Evolutionary conservation across 257 asterid species (phyloP).

Genomic region (Jaltomata sinuosa): DNA sequence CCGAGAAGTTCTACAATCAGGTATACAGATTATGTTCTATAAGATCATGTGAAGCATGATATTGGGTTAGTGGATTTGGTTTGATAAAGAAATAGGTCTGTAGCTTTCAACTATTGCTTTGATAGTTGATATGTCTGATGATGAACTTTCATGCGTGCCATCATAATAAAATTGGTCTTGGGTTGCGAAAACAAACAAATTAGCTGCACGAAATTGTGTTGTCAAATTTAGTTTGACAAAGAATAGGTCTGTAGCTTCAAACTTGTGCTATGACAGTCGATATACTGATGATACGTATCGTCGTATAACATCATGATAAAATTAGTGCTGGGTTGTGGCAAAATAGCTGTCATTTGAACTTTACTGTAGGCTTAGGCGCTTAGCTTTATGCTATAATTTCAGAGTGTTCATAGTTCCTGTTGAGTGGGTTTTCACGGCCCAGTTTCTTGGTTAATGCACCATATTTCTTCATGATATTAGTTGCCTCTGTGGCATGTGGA

Average conservation of each 20-base stretch:
- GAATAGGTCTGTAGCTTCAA: background rate
- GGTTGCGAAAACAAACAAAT: background rate
- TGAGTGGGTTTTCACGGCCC: background rate
- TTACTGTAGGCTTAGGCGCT: background rate
- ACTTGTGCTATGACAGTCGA: background rate
- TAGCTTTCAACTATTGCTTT: background rate
- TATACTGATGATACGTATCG: background rate
- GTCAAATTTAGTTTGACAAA: background rate
- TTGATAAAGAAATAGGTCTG: background rate
- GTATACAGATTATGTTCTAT: conserved; percentile 19
- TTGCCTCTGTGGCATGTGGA: background rate
- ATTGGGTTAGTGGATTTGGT: background rate
- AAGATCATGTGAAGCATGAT: background rate
- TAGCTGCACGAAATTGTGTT: background rate
- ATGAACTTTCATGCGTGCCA: background rate
- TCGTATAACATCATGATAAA: background rate
- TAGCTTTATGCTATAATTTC: background rate
- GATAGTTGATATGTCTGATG: background rate
- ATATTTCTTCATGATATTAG: background rate
- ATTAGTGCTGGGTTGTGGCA: background rate
- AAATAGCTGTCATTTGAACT: background rate
- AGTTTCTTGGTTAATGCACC: background rate
- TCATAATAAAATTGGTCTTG: background rate
- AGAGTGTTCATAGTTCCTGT: background rate
- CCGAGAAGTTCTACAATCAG: conserved; percentile 98